Conservation (phyloP, 176 grass and related monocot genomes). For the Leersia perrieri region DNA sequence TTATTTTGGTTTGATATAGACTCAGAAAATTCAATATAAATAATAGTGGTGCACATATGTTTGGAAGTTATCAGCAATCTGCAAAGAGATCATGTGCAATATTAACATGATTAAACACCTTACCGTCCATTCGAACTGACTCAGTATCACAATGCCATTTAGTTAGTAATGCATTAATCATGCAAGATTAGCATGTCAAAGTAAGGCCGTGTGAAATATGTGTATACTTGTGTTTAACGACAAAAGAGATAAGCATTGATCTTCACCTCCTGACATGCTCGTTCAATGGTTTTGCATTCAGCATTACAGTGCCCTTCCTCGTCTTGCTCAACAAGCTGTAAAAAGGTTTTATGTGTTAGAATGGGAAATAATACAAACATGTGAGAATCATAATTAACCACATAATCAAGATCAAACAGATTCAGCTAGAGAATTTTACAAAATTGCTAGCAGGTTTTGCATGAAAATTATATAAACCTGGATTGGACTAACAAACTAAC, state of each 20-base stretch:
- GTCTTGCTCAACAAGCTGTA: slow-evolving; percentile 89
- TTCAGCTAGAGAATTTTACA: neutral
- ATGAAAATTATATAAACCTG: neutral
- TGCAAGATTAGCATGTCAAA: neutral
- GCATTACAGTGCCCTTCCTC: slow-evolving; percentile 89
- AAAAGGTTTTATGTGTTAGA: slow-evolving; percentile 18
- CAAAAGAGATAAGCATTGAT: neutral
- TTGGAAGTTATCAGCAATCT: neutral
- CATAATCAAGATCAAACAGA: neutral
- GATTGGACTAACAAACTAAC: neutral
- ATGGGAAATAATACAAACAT: neutral
- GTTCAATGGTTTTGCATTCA: slow-evolving; percentile 92
- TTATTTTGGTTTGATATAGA: neutral
- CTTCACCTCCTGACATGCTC: slow-evolving; percentile 88
- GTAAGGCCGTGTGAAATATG: neutral
- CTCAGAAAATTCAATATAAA: neutral
- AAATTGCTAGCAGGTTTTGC: neutral
- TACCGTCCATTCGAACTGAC: neutral
- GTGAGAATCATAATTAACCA: neutral
- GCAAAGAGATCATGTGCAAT: neutral
- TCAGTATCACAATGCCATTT: neutral
- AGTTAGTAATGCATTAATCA: neutral
- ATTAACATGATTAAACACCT: neutral
- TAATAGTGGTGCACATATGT: neutral
- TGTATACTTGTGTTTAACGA: neutral